These are phyloP conservation scores for Stevia rebaudiana DNA, from an alignment of 140 eudicot species.

Conservation along the genomic window DNA sequence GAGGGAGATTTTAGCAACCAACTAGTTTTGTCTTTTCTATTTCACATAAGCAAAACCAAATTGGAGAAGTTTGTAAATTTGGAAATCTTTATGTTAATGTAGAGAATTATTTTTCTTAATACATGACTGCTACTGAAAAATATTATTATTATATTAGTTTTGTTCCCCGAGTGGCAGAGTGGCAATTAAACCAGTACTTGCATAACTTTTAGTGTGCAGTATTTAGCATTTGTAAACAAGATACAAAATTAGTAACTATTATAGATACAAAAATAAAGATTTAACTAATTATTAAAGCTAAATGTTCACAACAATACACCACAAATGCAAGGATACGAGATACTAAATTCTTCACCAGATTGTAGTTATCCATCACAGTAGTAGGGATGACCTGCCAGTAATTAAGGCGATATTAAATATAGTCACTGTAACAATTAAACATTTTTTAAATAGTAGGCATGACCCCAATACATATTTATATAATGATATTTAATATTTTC, in stretches of 20 bases:
- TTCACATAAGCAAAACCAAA: not conserved
- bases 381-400: constrained; percentile 50
- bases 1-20: not conserved
- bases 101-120: not conserved
- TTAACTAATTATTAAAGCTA: too few relatives aligned
- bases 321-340: constrained; percentile 75
- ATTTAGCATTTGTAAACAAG: not conserved
- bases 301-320: not conserved
- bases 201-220: constrained; percentile 1
- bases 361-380: constrained; percentile 67
- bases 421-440: not conserved
- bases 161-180: not conserved
- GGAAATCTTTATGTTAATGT: not conserved
- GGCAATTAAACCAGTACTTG: not conserved
- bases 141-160: not conserved
- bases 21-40: not conserved
- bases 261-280: too few relatives aligned
- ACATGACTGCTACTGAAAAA: not conserved
- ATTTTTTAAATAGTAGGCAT: constrained; percentile 1
- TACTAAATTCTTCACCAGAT: constrained; percentile 69
- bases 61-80: not conserved
- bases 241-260: not conserved
- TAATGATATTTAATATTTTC: not conserved
- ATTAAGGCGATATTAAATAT: constrained; percentile 7
- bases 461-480: not conserved